Evolutionary conservation across 129 eudicot species (phyloP).

Genomic region (Artemisia argyi): DNA sequence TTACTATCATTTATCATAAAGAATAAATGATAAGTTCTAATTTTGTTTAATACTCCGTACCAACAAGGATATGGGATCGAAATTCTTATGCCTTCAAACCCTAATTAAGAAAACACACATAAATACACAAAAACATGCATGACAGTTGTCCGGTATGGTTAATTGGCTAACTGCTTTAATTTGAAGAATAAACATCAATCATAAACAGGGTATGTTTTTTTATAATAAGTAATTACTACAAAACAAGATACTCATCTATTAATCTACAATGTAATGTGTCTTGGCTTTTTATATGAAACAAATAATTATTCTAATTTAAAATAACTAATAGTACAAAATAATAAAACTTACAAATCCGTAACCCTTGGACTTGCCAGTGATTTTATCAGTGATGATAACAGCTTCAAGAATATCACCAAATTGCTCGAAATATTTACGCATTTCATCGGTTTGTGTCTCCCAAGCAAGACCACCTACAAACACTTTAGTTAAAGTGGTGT

Average conservation of each 20-base stretch:
- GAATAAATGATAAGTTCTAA: background rate
- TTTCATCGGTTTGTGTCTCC: slow-evolving; percentile 89
- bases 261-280: background rate
- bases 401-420: slow-evolving; percentile 96
- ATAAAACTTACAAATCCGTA: slow-evolving; percentile 86
- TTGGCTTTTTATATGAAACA: too few species aligned
- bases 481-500: slow-evolving; percentile 82
- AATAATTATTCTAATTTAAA: too few species aligned
- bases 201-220: background rate
- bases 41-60: too few species aligned
- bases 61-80: too few species aligned
- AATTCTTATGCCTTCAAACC: background rate
- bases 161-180: background rate
- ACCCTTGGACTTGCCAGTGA: slow-evolving; percentile 93
- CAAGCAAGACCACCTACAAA: slow-evolving; percentile 97
- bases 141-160: slow-evolving; percentile 29
- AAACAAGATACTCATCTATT: background rate
- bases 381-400: slow-evolving; percentile 81
- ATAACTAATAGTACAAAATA: background rate
- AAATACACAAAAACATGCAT: slow-evolving; percentile 23
- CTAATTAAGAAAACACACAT: background rate
- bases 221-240: background rate
- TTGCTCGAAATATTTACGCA: slow-evolving; percentile 76
- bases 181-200: background rate
- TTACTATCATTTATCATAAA: background rate